A percentile compares a stretch with the other conserved stretches of the same genome.
phyloP scores from a whole-genome alignment of 2,329 filamentous ascomycete genomes.

The Orbilia blumenaviensis region DNA sequence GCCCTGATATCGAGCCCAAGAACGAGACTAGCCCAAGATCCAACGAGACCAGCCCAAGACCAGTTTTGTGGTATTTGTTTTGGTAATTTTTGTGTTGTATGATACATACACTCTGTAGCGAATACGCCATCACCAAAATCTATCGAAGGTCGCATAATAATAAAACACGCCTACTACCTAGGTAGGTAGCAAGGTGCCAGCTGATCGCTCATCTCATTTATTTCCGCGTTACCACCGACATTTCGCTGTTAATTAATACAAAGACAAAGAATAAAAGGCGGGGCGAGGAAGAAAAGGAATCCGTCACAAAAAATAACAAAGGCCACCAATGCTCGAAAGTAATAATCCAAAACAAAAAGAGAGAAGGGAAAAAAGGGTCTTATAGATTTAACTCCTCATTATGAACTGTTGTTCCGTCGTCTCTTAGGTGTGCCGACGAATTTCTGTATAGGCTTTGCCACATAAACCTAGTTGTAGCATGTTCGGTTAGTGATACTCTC shows the following conservation, averaged over 20 bases:
- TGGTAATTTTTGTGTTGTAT: background rate
- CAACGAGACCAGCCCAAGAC: too few species aligned
- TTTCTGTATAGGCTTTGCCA: constrained; percentile 98
- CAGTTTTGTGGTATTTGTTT: background rate
- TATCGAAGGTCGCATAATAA: background rate
- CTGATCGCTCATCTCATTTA: constrained; percentile 12
- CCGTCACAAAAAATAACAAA: background rate
- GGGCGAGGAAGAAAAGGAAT: background rate
- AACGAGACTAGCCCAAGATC: too few species aligned
- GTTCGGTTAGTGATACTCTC: background rate
- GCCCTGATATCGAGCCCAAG: too few species aligned
- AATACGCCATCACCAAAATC: too few species aligned
- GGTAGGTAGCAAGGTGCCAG: too few species aligned
- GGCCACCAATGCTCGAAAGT: constrained; percentile 2
- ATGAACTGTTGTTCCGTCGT: constrained; percentile 52
- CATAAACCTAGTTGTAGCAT: constrained; percentile 70
- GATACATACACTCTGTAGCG: background rate
- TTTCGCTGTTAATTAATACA: constrained; percentile 13
- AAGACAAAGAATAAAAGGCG: background rate
- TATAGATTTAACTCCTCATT: constrained; percentile 54
- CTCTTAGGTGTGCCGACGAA: constrained; percentile 83
- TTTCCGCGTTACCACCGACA: background rate
- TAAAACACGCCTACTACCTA: too few species aligned
- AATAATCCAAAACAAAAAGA: background rate
- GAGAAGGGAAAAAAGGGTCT: background rate